Percentiles rank a stretch among this genome's conserved stretches.
These are phyloP conservation scores for Chernovozyma sophiae-reginae DNA, from an alignment of 1,139 yeast genomes.

Conservation along the genomic window DNA sequence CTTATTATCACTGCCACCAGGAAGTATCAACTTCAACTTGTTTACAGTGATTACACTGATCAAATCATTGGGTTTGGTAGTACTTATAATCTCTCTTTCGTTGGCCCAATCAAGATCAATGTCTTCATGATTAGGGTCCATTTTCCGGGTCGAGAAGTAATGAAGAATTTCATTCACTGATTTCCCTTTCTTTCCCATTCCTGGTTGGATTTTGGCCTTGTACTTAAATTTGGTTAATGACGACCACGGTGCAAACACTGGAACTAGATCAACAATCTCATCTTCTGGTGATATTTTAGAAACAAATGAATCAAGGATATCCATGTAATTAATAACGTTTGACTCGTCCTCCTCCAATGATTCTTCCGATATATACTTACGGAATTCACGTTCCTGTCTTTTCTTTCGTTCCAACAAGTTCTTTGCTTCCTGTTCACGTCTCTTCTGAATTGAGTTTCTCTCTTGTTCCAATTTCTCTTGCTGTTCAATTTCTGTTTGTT, in stretches of 20 bases:
- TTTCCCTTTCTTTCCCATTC: constrained; percentile 85
- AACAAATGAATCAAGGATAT: constrained; percentile 37
- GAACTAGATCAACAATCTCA: constrained; percentile 57
- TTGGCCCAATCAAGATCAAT: constrained; percentile 65
- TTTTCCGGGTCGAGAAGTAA: constrained; percentile 53
- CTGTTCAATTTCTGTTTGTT: constrained; percentile 30
- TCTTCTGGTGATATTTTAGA: constrained; percentile 43
- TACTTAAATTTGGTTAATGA: constrained; percentile 72
- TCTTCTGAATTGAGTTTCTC: constrained; percentile 27
- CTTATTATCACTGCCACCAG: constrained; percentile 15
- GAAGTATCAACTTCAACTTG: constrained; percentile 37
- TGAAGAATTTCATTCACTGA: constrained; percentile 66
- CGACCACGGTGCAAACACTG: constrained; percentile 92
- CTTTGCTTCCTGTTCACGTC: constrained; percentile 23
- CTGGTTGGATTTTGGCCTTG: constrained; percentile 84
- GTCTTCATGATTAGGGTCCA: constrained; percentile 49
- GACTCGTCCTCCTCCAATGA: constrained; percentile 31
- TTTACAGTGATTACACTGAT: constrained; percentile 37
- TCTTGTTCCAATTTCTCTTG: constrained; percentile 18
- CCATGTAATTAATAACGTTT: constrained; percentile 29
- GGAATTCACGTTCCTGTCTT: constrained; percentile 49
- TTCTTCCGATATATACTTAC: constrained; percentile 38
- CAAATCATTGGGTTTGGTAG: constrained; percentile 50
- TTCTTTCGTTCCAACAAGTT: constrained; percentile 34
- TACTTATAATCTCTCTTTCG: constrained; percentile 57